Conservation (phyloP, 2,329 filamentous ascomycete species). For the Neonectria magnoliae region DNA sequence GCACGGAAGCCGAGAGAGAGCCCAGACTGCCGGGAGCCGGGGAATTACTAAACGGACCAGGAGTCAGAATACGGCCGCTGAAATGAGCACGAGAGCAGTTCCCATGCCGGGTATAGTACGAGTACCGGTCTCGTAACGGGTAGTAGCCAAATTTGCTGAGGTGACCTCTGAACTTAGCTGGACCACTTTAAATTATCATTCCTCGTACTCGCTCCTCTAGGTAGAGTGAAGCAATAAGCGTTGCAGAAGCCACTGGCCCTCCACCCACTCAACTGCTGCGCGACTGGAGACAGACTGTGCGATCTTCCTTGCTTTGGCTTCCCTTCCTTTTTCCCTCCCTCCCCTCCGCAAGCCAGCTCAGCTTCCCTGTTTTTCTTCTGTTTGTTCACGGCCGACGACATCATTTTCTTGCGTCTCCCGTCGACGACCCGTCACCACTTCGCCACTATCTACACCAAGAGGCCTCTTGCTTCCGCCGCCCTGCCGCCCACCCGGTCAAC, state of each 20-base stretch:
- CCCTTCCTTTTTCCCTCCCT: background rate
- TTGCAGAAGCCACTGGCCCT: constrained; percentile 3
- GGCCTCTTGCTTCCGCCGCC: background rate
- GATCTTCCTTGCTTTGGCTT: background rate
- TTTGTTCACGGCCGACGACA: background rate
- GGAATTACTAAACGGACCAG: constrained; percentile 4
- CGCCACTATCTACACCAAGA: constrained; percentile 6
- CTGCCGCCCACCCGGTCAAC: constrained; percentile 1
- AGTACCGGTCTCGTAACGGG: background rate
- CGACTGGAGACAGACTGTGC: background rate
- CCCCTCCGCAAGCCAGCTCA: background rate
- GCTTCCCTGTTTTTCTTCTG: background rate
- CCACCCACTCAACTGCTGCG: background rate
- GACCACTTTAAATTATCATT: constrained; percentile 14
- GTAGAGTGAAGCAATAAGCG: background rate
- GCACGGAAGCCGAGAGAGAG: constrained; percentile 2
- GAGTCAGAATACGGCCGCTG: background rate
- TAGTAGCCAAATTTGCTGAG: background rate
- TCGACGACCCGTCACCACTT: background rate
- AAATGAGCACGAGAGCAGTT: constrained; percentile 23
- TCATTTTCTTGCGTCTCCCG: background rate
- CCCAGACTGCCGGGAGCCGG: constrained; percentile 1
- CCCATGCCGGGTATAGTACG: background rate
- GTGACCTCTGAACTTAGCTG: background rate
- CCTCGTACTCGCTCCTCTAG: background rate